Conservation (phyloP, 495 filamentous ascomycete species). For the Penicillium crystallinum region DNA sequence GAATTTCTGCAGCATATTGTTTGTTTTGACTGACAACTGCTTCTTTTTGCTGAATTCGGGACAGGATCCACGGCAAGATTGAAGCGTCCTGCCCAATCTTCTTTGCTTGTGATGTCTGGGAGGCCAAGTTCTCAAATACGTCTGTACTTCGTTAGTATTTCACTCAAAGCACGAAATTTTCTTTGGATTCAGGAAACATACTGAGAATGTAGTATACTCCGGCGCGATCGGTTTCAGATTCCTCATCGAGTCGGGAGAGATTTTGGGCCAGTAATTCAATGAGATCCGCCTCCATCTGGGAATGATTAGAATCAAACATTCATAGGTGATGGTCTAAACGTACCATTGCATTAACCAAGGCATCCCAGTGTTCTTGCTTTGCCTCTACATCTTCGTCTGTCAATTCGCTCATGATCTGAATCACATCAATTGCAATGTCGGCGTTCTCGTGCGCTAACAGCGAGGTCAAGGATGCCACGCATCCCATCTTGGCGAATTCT, state of each 20-base stretch:
- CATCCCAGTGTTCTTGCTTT: constrained; percentile 76
- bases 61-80: constrained; percentile 70
- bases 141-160: constrained; percentile 28
- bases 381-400: constrained; percentile 92
- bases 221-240: constrained; percentile 66
- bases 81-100: constrained; percentile 61
- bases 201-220: constrained; percentile 84
- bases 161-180: background rate
- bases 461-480: constrained; percentile 67
- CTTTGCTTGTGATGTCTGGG: constrained; percentile 59
- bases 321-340: constrained; percentile 1
- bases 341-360: constrained; percentile 73
- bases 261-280: constrained; percentile 80
- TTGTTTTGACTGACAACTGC: constrained; percentile 74
- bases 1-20: constrained; percentile 87
- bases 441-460: constrained; percentile 93
- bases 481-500: constrained; percentile 77
- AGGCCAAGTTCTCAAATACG: constrained; percentile 82
- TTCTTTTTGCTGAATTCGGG: constrained; percentile 61
- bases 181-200: constrained; percentile 14
- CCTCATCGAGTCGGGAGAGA: constrained; percentile 76
- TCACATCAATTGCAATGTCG: constrained; percentile 87
- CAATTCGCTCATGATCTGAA: constrained; percentile 88
- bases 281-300: constrained; percentile 67
- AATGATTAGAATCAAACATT: constrained; percentile 16